phyloP scores from a whole-genome alignment of 1,139 yeast genomes.

The Kodamaea suecica region DNA sequence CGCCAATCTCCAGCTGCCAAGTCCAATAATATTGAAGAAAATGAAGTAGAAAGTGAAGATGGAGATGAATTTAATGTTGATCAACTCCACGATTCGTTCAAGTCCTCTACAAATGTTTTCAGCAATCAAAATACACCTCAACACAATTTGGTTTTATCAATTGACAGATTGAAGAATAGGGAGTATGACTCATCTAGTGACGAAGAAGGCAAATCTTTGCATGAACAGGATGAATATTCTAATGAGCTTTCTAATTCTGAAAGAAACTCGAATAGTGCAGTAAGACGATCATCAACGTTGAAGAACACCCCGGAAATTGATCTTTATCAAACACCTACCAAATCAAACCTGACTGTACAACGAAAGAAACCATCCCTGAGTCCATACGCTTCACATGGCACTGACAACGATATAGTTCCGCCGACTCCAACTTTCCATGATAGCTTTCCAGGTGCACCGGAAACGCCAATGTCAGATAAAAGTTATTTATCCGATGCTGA shows the following conservation, averaged over 20 bases:
- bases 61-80: conserved; percentile 10
- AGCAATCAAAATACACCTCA: neutral
- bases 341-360: neutral
- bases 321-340: neutral
- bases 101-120: neutral
- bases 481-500: conserved; percentile 39
- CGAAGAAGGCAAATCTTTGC: too few relatives aligned
- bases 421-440: conserved; percentile 29
- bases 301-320: conserved; percentile 2
- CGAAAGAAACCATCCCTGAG: conserved; percentile 5
- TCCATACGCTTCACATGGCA: neutral
- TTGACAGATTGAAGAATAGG: conserved; percentile 25
- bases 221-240: neutral
- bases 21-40: neutral
- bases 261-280: neutral
- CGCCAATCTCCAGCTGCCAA: neutral
- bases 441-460: conserved; percentile 13
- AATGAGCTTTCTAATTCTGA: neutral
- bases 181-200: conserved; percentile 22
- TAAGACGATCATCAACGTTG: conserved; percentile 3
- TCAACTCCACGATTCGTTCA: conserved; percentile 6
- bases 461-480: conserved; percentile 32
- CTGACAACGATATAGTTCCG: conserved; percentile 14
- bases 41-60: conserved; percentile 8
- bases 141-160: conserved; percentile 33